Conservation (phyloP, 495 filamentous ascomycete species). For the Cercophora newfieldiana region DNA sequence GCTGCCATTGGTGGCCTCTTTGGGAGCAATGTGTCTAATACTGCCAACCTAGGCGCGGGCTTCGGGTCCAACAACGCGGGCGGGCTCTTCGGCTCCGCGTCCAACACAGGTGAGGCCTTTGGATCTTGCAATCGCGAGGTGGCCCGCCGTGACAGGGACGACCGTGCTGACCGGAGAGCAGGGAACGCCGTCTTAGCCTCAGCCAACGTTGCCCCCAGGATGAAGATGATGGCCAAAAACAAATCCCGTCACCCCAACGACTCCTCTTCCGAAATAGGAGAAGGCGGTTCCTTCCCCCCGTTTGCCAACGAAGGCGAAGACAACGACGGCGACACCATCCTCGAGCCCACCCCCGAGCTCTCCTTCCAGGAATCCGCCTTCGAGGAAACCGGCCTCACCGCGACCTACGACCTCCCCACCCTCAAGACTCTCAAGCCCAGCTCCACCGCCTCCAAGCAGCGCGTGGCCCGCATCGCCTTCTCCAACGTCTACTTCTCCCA, state of each 20-base stretch:
- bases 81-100: neutral
- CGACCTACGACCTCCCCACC: constrained; percentile 62
- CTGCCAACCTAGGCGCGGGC: neutral
- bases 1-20: neutral
- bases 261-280: too few relatives aligned
- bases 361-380: constrained; percentile 45
- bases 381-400: constrained; percentile 58
- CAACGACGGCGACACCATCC: constrained; percentile 28
- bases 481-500: constrained; percentile 48
- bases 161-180: neutral
- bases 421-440: constrained; percentile 47
- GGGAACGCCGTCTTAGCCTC: neutral
- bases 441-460: constrained; percentile 47
- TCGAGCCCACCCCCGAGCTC: constrained; percentile 34
- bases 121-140: neutral
- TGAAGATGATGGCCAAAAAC: too few relatives aligned
- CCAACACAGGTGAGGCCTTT: neutral
- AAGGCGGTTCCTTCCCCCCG: neutral
- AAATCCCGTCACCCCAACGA: too few relatives aligned
- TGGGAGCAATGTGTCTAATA: neutral
- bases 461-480: constrained; percentile 46
- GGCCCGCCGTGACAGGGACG: neutral
- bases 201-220: neutral
- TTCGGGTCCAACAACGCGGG: neutral
- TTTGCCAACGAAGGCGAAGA: constrained; percentile 1